These are phyloP conservation scores for Eimeria brunetti DNA, from an alignment of 169 alveolate species.

Conservation along the genomic window DNA sequence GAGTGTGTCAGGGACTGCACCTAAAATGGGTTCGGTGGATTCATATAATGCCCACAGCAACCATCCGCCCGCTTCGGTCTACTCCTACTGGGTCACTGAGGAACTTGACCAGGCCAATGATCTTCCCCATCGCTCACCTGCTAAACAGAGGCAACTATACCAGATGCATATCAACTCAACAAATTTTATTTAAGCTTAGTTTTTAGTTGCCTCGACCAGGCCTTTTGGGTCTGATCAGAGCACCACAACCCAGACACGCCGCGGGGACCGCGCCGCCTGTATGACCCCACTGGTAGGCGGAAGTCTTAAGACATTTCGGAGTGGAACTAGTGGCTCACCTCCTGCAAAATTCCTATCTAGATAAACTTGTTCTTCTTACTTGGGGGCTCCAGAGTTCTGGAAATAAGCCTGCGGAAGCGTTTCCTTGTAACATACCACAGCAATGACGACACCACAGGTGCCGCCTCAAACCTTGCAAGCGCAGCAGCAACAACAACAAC, in stretches of 20 bases:
- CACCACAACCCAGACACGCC: conserved; percentile 17
- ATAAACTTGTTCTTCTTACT: neutral
- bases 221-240: neutral
- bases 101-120: neutral
- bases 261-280: neutral
- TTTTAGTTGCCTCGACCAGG: neutral
- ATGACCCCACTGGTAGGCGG: conserved; percentile 40
- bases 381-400: neutral
- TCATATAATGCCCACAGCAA: neutral
- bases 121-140: neutral
- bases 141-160: neutral
- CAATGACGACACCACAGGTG: conserved; percentile 57
- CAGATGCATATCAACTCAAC: neutral
- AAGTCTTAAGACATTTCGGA: neutral
- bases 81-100: neutral
- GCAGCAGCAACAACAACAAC: conserved; percentile 22
- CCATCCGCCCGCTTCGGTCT: neutral
- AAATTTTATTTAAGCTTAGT: neutral
- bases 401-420: neutral
- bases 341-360: neutral
- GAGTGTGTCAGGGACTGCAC: neutral
- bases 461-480: neutral
- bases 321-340: neutral
- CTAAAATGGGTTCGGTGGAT: neutral
- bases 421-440: neutral